Base-by-base conservation (phyloP, 2,329 filamentous ascomycete species). In the Ophiosphaerella korrae region DNA sequence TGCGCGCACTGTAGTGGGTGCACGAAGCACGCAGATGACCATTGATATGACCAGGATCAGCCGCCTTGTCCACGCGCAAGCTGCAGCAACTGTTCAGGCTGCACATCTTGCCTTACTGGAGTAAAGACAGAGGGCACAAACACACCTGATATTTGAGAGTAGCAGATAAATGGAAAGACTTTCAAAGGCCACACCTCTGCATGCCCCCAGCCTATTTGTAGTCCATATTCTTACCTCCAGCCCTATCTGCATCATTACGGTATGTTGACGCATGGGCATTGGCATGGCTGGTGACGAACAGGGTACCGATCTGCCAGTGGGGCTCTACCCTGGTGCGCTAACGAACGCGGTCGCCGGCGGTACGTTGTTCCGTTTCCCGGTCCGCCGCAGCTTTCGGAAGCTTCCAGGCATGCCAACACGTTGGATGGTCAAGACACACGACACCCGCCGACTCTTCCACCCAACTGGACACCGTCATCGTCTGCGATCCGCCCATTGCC, bases 21-120 rank as follows among this genome's bases (percentile, higher is more conserved):
- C 49, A 54, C 24, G 58, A 48, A 50, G 42, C 45, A 48, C 50
- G 60, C 62, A 65, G 60, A 65, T 65, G 62, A 65, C 62, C 58
- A 44, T 45, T 42, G 41, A 44, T 21, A 44, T n/a, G 44, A 32
- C 50, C 41, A 33, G 45, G 43, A 44, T 50, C 57, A 51, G 52
- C 55, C 46, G 53, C 49, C 18, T 39, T 51, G 49, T 46, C 48
- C 45, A 42, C 48, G 44, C 26, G 26, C 26, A 29, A 29, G 26
- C 50, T 47, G 46, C 41, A 48, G 32, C 55, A 16, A 18, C 44
- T 45, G 50, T 39, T 38, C 29, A 41, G 42, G 38, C 48, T 45
- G 45, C 57, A 52, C 48, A 39, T 34, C 48, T 45, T 36, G 48
- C 48, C 55, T 57, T 46, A 51, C 45, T 40, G 42, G 29, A 45